Evolutionary conservation across 2,329 filamentous ascomycete species (phyloP), one percentile per base, ranked within the genome.

Genomic region (Arthrobotrys megalospora): DNA sequence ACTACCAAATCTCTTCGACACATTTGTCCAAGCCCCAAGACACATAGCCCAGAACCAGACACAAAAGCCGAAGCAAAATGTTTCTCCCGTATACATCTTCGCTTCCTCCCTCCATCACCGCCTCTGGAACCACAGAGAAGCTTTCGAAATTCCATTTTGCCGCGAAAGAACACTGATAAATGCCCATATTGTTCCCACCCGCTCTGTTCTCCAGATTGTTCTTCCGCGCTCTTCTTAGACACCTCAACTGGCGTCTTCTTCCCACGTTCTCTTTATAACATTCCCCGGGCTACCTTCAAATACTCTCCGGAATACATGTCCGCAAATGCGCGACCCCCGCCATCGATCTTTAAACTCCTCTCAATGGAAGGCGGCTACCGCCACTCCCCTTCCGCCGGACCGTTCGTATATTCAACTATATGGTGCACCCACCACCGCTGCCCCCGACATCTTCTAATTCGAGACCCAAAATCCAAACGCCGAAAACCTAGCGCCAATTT

Each of bases 371-470:
- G 21, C 53, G 28, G 19, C 0, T 21, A 19, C 32, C 58, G 41
- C 21, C 14, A 32, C 10, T 8, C 19, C 32, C 14, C n/a, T n/a
- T 58, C 48, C 36, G 14, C 55, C 24, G n/a, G 36, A 16, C 16
- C 19, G 8, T 73, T 65, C 16, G 48, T 64, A 10, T 75, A 75
- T 16, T 62, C 63, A 3, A 75, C 70, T 14, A 75, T 75, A n/a
- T 75, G 70, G 70, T 75, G 70, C 14, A 6, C 11, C 5, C 70
- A 75, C 45, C 70, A 75, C 63, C 70, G 70, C 2, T 75, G 70
- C 24, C 70, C 70, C 1, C 41, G 69, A 10, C 32, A 36, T 21
- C 41, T 73, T 7, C 41, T 73, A 2, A 48, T 64, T 14, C 28
- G 24, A 6, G 11, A 47, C 7, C 6, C 60, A 3, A 64, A 64